Evolutionary conservation across 1,284 basidiomycete species (phyloP).

Genomic region (Schizophyllum amplum): DNA sequence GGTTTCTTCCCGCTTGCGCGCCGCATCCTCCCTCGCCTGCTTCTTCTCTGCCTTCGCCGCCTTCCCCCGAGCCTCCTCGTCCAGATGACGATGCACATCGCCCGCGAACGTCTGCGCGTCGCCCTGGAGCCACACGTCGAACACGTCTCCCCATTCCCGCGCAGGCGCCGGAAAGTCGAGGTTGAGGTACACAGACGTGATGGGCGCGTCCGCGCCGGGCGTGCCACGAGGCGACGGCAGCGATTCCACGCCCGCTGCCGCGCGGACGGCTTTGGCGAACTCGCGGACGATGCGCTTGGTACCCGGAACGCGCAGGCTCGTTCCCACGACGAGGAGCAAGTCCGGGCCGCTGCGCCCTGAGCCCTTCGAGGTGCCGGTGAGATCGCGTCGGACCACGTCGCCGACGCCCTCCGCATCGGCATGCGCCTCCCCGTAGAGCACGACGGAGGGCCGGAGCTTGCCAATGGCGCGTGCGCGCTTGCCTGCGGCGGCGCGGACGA

Average conservation of each 20-base stretch:
- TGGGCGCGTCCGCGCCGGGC: conserved; percentile 39
- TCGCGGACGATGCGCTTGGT: conserved; percentile 91
- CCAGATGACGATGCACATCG: background rate
- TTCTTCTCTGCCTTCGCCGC: too few species aligned
- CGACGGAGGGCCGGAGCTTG: conserved; percentile 78
- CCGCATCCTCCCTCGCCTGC: too few species aligned
- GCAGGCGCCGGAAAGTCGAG: conserved; percentile 84
- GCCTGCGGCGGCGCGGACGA: conserved; percentile 63
- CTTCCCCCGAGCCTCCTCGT: too few species aligned
- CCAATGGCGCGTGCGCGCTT: conserved; percentile 82
- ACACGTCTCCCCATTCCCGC: conserved; percentile 85
- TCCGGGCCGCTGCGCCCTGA: conserved; percentile 70
- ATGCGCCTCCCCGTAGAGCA: conserved; percentile 87
- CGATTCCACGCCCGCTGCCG: conserved; percentile 9
- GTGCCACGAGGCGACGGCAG: conserved; percentile 28
- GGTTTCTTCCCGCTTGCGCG: too few species aligned
- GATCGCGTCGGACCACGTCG: conserved; percentile 66
- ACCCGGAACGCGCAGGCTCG: conserved; percentile 84
- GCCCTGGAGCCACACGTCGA: conserved; percentile 87
- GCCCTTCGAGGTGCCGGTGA: conserved; percentile 59
- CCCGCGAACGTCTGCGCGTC: conserved; percentile 78
- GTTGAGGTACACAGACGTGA: conserved; percentile 81
- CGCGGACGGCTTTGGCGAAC: conserved; percentile 71
- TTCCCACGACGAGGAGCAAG: conserved; percentile 85
- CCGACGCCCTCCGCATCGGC: conserved; percentile 86